Percentiles rank a stretch among this genome's conserved stretches.
phyloP scores from a whole-genome alignment of 1,284 basidiomycete species.

The Coniferiporia sulphurascens region DNA sequence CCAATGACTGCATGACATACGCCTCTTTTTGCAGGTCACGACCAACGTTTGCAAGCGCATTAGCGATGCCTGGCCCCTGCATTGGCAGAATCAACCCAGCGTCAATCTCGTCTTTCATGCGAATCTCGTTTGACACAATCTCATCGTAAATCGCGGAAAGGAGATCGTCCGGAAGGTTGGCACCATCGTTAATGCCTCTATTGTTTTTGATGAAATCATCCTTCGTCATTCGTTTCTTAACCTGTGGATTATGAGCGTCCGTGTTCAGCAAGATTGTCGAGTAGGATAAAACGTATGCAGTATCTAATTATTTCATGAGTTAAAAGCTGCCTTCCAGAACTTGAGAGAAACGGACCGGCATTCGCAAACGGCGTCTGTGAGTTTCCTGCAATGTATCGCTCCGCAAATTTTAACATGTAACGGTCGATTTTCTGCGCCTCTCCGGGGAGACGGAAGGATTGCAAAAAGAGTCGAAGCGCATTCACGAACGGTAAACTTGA shows the following conservation, averaged over 20 bases:
- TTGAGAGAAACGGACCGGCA: conserved; percentile 46
- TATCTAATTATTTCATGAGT: conserved; percentile 48
- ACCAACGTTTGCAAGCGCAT: conserved; percentile 81
- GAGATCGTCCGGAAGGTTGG: conserved; percentile 83
- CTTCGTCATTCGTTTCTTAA: conserved; percentile 91
- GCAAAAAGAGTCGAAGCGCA: conserved; percentile 82
- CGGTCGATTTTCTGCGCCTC: conserved; percentile 98
- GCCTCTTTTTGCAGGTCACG: conserved; percentile 92
- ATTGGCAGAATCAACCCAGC: conserved; percentile 41
- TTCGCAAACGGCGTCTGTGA: conserved; percentile 78
- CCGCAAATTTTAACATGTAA: conserved; percentile 98
- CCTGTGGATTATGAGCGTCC: conserved; percentile 90
- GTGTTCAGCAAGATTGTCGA: conserved; percentile 95
- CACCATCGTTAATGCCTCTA: conserved; percentile 88
- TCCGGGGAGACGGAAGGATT: conserved; percentile 92
- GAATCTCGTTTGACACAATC: conserved; percentile 87
- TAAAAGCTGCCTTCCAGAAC: not conserved
- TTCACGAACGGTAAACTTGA: conserved; percentile 78
- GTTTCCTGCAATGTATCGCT: conserved; percentile 89
- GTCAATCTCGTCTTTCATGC: conserved; percentile 96
- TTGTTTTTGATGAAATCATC: conserved; percentile 90
- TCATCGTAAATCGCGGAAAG: conserved; percentile 81
- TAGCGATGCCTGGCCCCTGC: conserved; percentile 69
- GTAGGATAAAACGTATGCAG: conserved; percentile 90
- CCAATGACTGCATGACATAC: conserved; percentile 89